Percentiles rank a stretch among this genome's conserved stretches.
Conservation (phyloP, 2,329 filamentous ascomycete species). For the Botrytis porri region DNA sequence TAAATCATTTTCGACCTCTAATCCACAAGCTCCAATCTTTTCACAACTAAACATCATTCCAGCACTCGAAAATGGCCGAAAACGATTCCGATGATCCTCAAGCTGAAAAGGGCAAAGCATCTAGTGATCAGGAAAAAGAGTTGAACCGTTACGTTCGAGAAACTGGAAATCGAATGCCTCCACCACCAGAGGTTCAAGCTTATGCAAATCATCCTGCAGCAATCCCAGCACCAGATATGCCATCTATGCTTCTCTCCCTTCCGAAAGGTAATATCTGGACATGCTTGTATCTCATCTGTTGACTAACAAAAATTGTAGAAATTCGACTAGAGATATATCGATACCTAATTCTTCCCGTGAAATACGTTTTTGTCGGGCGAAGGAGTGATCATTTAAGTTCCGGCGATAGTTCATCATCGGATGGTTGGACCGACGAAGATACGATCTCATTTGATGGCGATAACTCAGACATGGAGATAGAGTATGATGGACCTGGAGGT, state of each 20-base stretch:
- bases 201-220: conserved; percentile 10
- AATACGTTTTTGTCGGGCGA: not conserved
- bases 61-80: not conserved
- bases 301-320: not conserved
- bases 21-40: not conserved
- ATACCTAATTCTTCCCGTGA: conserved; percentile 14
- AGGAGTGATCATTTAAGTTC: not conserved
- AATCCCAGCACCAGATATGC: not conserved
- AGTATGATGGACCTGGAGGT: not conserved
- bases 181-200: too few species aligned
- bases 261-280: not conserved
- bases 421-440: conserved; percentile 16
- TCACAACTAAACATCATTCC: not conserved
- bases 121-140: not conserved
- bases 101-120: not conserved
- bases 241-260: not conserved
- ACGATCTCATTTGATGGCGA: conserved; percentile 3
- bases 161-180: not conserved
- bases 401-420: not conserved
- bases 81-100: too few species aligned
- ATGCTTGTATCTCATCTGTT: too few species aligned
- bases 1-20: not conserved
- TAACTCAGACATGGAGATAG: conserved; percentile 5
- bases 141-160: not conserved
- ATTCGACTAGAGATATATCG: conserved; percentile 19